Percentiles rank a stretch among this genome's conserved stretches.
These are phyloP conservation scores for Vitis vinifera DNA, from an alignment of 164 flowering plant genomes.

Conservation along the genomic window ASM3070453v1 NC_081811.1:22988501-22989000, in stretches of 20 bases:
- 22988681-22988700: too few relatives aligned
- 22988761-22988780: constrained; percentile 10
- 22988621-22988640: constrained; percentile 16
- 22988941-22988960: too few relatives aligned
- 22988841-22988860: constrained; percentile 29
- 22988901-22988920: too few relatives aligned
- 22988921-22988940: too few relatives aligned
- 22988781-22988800: constrained; percentile 30
- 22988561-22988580: constrained; percentile 9
- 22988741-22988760: constrained; percentile 25
- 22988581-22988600: constrained; percentile 30
- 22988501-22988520: constrained; percentile 23
- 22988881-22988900: constrained; percentile 4
- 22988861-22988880: constrained; percentile 30
- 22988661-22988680: background rate
- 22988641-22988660: constrained; percentile 1
- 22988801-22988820: constrained; percentile 21
- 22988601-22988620: constrained; percentile 29
- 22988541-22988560: constrained; percentile 20
- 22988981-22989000: constrained; percentile 58
- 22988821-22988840: constrained; percentile 26
- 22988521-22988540: constrained; percentile 29
- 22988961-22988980: constrained; percentile 23
- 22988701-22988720: background rate
- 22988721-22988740: constrained; percentile 16